These are phyloP conservation scores for Zygnema cylindricum DNA, from an alignment of 139 green algal genomes.

Conservation along the genomic window DNA sequence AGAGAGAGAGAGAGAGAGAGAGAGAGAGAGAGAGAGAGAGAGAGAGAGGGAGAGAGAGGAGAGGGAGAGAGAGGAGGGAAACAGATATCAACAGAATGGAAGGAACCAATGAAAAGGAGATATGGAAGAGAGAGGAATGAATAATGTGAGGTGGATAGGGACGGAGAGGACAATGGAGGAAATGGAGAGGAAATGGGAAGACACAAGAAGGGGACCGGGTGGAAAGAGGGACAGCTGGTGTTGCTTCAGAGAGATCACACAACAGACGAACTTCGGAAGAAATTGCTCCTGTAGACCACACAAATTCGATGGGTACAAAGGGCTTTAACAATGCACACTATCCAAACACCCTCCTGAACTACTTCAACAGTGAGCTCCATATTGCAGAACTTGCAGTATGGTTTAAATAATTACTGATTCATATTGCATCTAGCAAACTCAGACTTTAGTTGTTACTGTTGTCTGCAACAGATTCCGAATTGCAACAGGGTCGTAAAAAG, in stretches of 20 bases:
- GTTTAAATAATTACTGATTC: background rate
- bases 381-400: background rate
- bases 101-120: too few relatives aligned
- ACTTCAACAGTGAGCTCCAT: background rate
- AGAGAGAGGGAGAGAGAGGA: background rate
- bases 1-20: background rate
- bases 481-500: background rate
- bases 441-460: background rate
- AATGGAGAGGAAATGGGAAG: background rate
- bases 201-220: background rate
- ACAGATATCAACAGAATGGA: too few relatives aligned
- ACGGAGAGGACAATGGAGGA: background rate
- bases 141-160: background rate
- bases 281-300: constrained; percentile 9
- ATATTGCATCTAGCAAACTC: background rate
- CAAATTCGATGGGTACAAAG: too few relatives aligned
- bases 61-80: background rate
- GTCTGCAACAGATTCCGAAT: background rate
- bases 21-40: background rate
- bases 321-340: background rate
- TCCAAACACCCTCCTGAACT: background rate
- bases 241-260: constrained; percentile 1
- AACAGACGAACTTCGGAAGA: constrained; percentile 33
- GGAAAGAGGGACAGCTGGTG: background rate
- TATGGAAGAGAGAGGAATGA: background rate